phyloP scores from a whole-genome alignment of 306 rosid species.

The Fragaria ananassa region DNA sequence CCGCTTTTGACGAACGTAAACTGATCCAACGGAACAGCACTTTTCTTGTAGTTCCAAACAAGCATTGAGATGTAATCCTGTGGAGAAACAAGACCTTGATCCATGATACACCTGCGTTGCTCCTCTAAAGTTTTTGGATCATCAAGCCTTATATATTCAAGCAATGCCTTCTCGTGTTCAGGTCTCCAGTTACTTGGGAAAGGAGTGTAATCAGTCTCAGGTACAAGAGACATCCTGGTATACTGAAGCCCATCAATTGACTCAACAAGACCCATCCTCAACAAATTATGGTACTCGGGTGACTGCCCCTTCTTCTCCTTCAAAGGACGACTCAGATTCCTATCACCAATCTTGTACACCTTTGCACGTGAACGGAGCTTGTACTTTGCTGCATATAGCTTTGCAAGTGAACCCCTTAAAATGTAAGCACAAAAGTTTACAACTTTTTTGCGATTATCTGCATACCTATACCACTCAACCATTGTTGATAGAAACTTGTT shows the following conservation, averaged over 20 bases:
- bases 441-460: conserved; percentile 86
- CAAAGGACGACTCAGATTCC: conserved; percentile 82
- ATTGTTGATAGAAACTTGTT: conserved; percentile 84
- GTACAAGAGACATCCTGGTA: conserved; percentile 89
- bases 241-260: conserved; percentile 92
- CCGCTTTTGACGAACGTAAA: conserved; percentile 37
- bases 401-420: conserved; percentile 85
- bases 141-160: conserved; percentile 73
- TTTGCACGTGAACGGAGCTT: conserved; percentile 96
- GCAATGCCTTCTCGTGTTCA: conserved; percentile 77
- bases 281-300: conserved; percentile 83
- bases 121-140: conserved; percentile 79
- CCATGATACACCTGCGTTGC: conserved; percentile 52
- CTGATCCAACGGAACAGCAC: conserved; percentile 49
- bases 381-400: conserved; percentile 97
- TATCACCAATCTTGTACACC: conserved; percentile 86
- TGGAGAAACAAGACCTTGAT: conserved; percentile 84
- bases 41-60: conserved; percentile 95
- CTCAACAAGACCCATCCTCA: conserved; percentile 94
- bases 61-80: conserved; percentile 95
- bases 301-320: conserved; percentile 96
- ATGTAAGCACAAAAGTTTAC: conserved; percentile 94
- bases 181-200: conserved; percentile 89
- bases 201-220: conserved; percentile 85
- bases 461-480: conserved; percentile 93